phyloP scores from a whole-genome alignment of 352 stramenopile genomes.

The Globisporangium rhizosaccharum region DNA sequence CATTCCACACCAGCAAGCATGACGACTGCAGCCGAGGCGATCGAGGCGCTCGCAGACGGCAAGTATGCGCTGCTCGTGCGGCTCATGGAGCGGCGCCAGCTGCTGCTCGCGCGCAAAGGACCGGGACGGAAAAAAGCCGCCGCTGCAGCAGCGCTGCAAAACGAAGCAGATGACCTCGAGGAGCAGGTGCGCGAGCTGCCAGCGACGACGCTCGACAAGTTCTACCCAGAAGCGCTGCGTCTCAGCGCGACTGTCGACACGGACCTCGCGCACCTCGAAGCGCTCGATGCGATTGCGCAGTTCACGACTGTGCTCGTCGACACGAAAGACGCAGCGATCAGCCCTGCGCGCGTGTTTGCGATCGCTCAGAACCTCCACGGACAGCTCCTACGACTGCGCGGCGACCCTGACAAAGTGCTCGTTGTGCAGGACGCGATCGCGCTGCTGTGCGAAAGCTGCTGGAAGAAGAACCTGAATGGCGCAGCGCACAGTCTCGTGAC shows the following conservation, averaged over 20 bases:
- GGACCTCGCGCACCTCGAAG: constrained; percentile 24
- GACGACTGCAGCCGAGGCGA: constrained; percentile 26
- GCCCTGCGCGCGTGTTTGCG: constrained; percentile 51
- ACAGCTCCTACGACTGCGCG: constrained; percentile 46
- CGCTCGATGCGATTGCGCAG: constrained; percentile 38
- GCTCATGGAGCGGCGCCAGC: constrained; percentile 29
- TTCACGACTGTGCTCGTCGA: constrained; percentile 61
- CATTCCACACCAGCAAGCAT: neutral
- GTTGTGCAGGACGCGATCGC: constrained; percentile 66
- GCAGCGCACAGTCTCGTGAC: constrained; percentile 68
- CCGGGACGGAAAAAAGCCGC: constrained; percentile 19
- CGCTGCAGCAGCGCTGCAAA: constrained; percentile 5
- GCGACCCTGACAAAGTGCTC: constrained; percentile 32
- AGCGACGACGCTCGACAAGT: constrained; percentile 32
- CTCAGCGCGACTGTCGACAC: constrained; percentile 11
- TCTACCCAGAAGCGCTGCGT: constrained; percentile 41
- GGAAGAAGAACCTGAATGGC: constrained; percentile 57
- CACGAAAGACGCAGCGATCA: constrained; percentile 38
- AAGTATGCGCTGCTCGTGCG: constrained; percentile 28
- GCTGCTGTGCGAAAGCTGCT: constrained; percentile 68
- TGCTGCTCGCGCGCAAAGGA: constrained; percentile 18
- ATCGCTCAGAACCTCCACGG: constrained; percentile 65
- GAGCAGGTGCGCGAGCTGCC: constrained; percentile 56
- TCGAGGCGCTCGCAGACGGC: constrained; percentile 31
- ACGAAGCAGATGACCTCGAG: constrained; percentile 21